Base-by-base conservation (phyloP, 768 basidiomycete genomes). In the Hygrophorus russula region DNA sequence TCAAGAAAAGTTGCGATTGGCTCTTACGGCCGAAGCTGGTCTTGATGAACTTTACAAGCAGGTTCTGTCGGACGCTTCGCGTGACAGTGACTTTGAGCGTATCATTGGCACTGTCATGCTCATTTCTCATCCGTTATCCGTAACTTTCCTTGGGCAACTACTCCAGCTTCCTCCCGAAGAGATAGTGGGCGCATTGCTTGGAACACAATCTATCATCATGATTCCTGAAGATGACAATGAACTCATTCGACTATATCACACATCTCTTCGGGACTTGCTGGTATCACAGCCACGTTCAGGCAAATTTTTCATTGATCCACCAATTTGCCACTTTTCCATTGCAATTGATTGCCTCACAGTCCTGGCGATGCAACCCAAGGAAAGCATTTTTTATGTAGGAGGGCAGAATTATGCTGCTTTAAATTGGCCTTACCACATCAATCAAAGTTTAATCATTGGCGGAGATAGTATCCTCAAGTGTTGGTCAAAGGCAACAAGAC, bases 171-270 rank as follows among this genome's bases (percentile, higher is more conserved):
- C 24, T 4, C 14, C 35, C 11, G 35, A 36, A 5, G 28, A 49
- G 18, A 33, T 40, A 20, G 31, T 13, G 14, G 10, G n/a, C 2
- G 29, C 48, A 5, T 19, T 51, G 20, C 40, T 17, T 7, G 34
- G 38, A 12, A 27, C 46, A 2, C 48, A 49, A 17, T 49, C 46
- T 7, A 38, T 52, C 17, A 37, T 52, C 5, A 7, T 30, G 14
- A 45, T 52, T 9, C 42, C 51, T 6, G 41, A 39, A 10, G 17
- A 45, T 17, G 31, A 47, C 19, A n/a, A 39, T 12, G 47, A 53
- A 14, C 53, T 55, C 15, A 59, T 64, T 35, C 53, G 45, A 13
- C 52, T 42, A 4, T 9, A 36, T 3, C 41, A 42, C 12, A 27
- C n/a, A 14, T 42, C 41, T 2, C 30, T 42, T 5, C 41, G 30